phyloP scores from a whole-genome alignment of 306 rosid species.

The Ormosia emarginata region DNA sequence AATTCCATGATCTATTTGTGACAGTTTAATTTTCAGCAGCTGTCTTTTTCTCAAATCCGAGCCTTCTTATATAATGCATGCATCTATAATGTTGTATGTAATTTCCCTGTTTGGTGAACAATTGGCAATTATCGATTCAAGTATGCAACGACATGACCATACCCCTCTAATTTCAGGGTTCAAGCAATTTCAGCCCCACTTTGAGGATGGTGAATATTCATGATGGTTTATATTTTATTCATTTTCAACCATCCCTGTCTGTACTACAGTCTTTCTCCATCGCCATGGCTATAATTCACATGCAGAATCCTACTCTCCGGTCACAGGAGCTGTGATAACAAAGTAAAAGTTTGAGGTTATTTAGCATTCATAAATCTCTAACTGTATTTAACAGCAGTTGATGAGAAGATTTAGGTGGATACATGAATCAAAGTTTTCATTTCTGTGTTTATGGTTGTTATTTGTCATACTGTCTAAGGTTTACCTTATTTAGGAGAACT shows the following conservation, averaged over 20 bases:
- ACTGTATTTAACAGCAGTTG: slow-evolving; percentile 43
- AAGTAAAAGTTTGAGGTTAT: slow-evolving; percentile 34
- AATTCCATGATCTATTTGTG: neutral
- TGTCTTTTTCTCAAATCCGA: neutral
- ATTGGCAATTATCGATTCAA: neutral
- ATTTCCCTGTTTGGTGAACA: neutral
- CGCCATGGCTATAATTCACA: slow-evolving; percentile 77
- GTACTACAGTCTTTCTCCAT: slow-evolving; percentile 80
- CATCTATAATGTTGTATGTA: neutral
- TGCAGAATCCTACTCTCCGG: slow-evolving; percentile 61
- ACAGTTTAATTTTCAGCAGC: neutral
- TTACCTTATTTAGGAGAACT: slow-evolving; percentile 35
- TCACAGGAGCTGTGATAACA: slow-evolving; percentile 38
- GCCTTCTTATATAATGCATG: neutral
- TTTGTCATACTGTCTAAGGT: slow-evolving; percentile 22
- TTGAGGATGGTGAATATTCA: slow-evolving; percentile 82
- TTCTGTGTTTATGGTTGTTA: slow-evolving; percentile 29
- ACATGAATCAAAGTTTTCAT: slow-evolving; percentile 20
- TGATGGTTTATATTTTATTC: slow-evolving; percentile 66
- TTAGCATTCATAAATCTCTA: slow-evolving; percentile 35
- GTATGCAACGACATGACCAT: neutral
- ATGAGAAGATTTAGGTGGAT: slow-evolving; percentile 36
- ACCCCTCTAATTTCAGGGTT: slow-evolving; percentile 40
- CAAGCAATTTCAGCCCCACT: slow-evolving; percentile 42
- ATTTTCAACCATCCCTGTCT: slow-evolving; percentile 60